Evolutionary conservation across 495 filamentous ascomycete genomes (phyloP).

Genomic region (Amphirosellinia nigrospora): DNA sequence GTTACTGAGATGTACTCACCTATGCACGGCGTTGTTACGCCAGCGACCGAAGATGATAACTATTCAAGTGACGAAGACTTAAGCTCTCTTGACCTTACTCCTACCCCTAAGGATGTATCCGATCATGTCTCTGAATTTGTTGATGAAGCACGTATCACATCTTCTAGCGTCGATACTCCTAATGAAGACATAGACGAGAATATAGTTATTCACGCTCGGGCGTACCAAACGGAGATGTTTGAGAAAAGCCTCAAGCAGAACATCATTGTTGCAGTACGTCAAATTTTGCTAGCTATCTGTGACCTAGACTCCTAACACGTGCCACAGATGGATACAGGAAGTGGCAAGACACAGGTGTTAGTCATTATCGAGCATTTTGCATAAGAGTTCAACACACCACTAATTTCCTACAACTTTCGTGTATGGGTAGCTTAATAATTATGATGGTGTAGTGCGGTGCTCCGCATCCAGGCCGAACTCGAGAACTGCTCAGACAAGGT

Average conservation of each 20-base stretch:
- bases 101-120: neutral
- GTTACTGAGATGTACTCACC: constrained; percentile 10
- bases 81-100: neutral
- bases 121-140: neutral
- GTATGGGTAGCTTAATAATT: neutral
- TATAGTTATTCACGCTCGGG: constrained; percentile 57
- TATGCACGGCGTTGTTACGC: neutral
- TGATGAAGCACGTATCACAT: neutral
- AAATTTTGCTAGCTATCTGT: neutral
- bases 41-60: neutral
- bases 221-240: constrained; percentile 92
- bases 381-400: neutral
- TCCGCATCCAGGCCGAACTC: constrained; percentile 79
- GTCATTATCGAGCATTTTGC: constrained; percentile 29
- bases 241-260: constrained; percentile 79
- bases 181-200: constrained; percentile 19
- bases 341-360: constrained; percentile 91
- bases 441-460: constrained; percentile 65
- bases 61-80: constrained; percentile 17
- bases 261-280: constrained; percentile 79
- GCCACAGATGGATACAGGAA: constrained; percentile 87
- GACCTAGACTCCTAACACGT: neutral
- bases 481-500: constrained; percentile 70
- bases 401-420: neutral
- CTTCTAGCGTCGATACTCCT: neutral